Evolutionary conservation across 495 filamentous ascomycete species (phyloP).

Genomic region (Xylaria cubensis): DNA sequence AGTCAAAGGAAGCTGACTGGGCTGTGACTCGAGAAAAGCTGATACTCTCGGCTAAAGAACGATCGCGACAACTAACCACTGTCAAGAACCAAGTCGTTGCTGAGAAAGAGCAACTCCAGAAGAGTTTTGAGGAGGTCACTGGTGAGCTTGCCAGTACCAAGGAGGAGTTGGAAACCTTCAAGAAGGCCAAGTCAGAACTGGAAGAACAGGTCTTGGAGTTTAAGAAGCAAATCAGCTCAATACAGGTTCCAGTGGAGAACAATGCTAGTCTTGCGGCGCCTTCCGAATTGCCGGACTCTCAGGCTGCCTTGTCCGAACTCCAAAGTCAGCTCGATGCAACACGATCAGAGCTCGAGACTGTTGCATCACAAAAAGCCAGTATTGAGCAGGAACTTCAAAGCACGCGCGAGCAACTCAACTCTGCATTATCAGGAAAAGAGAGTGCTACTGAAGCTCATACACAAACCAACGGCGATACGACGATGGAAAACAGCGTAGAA

Average conservation of each 20-base stretch:
- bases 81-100: constrained; percentile 49
- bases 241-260: constrained; percentile 43
- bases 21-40: constrained; percentile 47
- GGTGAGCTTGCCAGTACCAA: constrained; percentile 43
- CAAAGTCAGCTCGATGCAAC: constrained; percentile 42
- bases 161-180: constrained; percentile 46
- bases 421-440: constrained; percentile 50
- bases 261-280: constrained; percentile 26
- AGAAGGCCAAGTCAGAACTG: constrained; percentile 43
- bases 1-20: constrained; percentile 56
- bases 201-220: constrained; percentile 48
- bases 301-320: constrained; percentile 32
- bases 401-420: constrained; percentile 50
- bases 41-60: constrained; percentile 57
- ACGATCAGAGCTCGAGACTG: constrained; percentile 49
- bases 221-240: constrained; percentile 43
- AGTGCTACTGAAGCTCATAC: constrained; percentile 56
- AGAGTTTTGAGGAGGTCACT: constrained; percentile 41
- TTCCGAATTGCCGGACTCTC: constrained; percentile 23
- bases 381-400: constrained; percentile 55
- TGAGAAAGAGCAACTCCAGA: constrained; percentile 48
- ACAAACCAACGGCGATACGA: constrained; percentile 41
- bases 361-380: constrained; percentile 47
- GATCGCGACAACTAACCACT: constrained; percentile 48
- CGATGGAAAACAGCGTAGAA: constrained; percentile 45